phyloP scores from a whole-genome alignment of 1,284 basidiomycete species.

The Fomitopsis schrenkii region DNA sequence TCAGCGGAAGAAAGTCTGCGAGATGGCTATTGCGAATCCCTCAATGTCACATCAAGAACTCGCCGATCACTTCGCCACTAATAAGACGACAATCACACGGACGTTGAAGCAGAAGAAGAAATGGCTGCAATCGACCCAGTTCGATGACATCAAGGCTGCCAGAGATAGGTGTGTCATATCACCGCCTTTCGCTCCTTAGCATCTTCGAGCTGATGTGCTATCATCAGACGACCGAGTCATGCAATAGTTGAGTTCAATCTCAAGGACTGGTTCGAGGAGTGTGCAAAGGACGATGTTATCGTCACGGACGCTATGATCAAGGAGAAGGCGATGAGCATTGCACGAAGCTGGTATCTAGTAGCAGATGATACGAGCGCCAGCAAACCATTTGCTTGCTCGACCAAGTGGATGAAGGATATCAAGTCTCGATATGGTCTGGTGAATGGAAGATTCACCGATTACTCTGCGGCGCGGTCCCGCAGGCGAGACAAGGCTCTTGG shows the following conservation, averaged over 20 bases:
- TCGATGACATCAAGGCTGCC: not conserved
- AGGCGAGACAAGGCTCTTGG: not conserved
- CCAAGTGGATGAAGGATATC: not conserved
- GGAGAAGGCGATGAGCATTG: not conserved
- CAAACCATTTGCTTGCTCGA: not conserved
- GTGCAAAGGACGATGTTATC: not conserved
- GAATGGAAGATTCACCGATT: not conserved
- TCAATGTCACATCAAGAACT: not conserved
- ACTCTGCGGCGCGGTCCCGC: not conserved
- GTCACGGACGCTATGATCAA: not conserved
- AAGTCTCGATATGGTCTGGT: not conserved
- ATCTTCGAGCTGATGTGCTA: not conserved
- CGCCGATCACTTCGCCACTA: not conserved
- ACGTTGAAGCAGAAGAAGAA: not conserved
- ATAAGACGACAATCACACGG: not conserved
- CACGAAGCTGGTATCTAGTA: not conserved
- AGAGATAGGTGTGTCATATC: not conserved
- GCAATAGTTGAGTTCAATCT: too few relatives aligned
- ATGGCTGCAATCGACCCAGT: not conserved
- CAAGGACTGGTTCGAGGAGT: not conserved
- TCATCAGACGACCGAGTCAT: too few relatives aligned
- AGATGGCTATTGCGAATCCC: not conserved
- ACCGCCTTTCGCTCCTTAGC: too few relatives aligned
- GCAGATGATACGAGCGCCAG: not conserved
- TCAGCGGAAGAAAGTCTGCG: not conserved